Evolutionary conservation across 345 rosid genomes (phyloP), one percentile per base, ranked within the genome.

Genomic region (Arabis hirsuta): DNA sequence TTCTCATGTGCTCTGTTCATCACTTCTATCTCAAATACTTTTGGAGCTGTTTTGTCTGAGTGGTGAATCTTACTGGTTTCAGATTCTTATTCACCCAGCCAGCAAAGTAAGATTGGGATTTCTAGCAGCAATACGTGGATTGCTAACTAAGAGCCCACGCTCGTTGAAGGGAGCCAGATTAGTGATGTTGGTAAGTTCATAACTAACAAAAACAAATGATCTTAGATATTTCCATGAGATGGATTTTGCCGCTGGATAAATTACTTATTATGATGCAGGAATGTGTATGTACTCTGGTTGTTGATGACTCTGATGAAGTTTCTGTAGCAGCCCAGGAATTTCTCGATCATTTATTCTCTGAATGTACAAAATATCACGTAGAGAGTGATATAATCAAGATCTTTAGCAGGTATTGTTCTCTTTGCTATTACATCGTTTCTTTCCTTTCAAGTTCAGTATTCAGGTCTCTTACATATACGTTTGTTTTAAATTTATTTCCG

Each of bases 31-130:
- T 46, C 38, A 63, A 54, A 22, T 69, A 11, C 27, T 63, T 48
- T 53, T 7, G 16, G 5, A 55, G 12, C n/a, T 31, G 19, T 27
- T 20, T 59, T 41, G 19, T 66, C 62, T 51, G 20, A 72, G 16
- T 58, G 36, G 46, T 53, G 29, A 71, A 26, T 65, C 55, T 57
- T 52, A 36, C 73, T 75, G 57, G 63, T 74, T 43, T 63, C 84
- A 94, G 98, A 85, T 94, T 66, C 90, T 89, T 82, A 80, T 80
- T 80, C 95, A 94, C 77, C 93, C 88, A 76, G 80, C 87, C 2
- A 72, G 84, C 16, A 88, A 71, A 85, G 80, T 91, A 66, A 84
- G 97, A 69, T 59, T 38, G 57, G 97, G 89, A 53, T 83, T 91
- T 72, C 77, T 94, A 55, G 87, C 86, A 65, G 92, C 92, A 66